phyloP scores from a whole-genome alignment of 805 yeast genomes.

The Zygotorulaspora chibaensis region DNA sequence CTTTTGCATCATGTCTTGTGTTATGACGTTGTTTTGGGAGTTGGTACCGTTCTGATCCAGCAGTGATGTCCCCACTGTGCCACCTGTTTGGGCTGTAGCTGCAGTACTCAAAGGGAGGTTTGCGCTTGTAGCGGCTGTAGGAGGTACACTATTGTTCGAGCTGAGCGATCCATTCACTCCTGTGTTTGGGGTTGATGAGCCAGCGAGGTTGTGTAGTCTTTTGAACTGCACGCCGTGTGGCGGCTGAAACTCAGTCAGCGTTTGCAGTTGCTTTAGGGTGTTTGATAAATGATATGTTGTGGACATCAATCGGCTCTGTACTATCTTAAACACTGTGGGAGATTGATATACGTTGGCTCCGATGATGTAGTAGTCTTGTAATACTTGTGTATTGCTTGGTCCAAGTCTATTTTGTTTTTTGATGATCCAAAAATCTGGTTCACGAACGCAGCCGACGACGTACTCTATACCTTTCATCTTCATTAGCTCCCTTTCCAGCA shows the following conservation, averaged over 20 bases:
- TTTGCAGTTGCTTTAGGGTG: slow-evolving; percentile 45
- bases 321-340: slow-evolving; percentile 67
- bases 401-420: slow-evolving; percentile 69
- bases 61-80: slow-evolving; percentile 9
- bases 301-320: slow-evolving; percentile 65
- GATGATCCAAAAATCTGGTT: slow-evolving; percentile 91
- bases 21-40: slow-evolving; percentile 15
- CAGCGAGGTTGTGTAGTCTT: slow-evolving; percentile 8
- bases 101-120: slow-evolving; percentile 13
- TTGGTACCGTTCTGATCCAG: slow-evolving; percentile 10
- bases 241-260: slow-evolving; percentile 53
- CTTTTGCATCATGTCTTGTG: slow-evolving; percentile 32
- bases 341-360: slow-evolving; percentile 93
- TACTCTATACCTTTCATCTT: slow-evolving; percentile 87
- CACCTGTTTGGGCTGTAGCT: slow-evolving; percentile 14
- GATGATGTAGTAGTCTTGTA: slow-evolving; percentile 80
- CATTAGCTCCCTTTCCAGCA: slow-evolving; percentile 52
- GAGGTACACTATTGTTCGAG: slow-evolving; percentile 14
- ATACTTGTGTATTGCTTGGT: slow-evolving; percentile 37
- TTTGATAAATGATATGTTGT: slow-evolving; percentile 41
- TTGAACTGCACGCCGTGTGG: slow-evolving; percentile 46
- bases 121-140: slow-evolving; percentile 10
- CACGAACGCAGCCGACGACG: slow-evolving; percentile 65
- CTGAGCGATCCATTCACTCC: slow-evolving; percentile 7
- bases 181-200: slow-evolving; percentile 3